Evolutionary conservation across 441 rosid genomes (phyloP), one percentile per base, ranked within the genome.

Genomic region (Brassica hybrid): DNA sequence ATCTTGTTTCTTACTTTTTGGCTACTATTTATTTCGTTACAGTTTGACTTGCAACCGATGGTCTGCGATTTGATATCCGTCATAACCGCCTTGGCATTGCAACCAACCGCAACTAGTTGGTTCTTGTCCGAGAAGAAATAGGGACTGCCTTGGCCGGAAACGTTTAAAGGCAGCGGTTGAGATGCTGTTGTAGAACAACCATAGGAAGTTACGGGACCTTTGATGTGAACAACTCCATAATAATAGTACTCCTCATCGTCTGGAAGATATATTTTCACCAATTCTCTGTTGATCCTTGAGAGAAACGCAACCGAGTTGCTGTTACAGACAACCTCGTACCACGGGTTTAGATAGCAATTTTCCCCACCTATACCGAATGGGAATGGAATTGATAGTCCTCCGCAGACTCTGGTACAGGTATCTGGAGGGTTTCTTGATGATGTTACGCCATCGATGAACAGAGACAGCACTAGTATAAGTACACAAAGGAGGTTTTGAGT

Each of bases 361-460:
- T 61, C 23, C 16, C 69, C 74, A 6, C 80, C 80, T 1, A 81
- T 79, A 50, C 84, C 86, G 7, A 83, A 83, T 0, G 84, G 86
- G 36, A 63, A 83, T 5, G 82, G 74, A 60, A 81, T 83, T 0
- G 48, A 18, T 3, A 83, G 36, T 11, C 71, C 76, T 72, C 83
- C 86, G 16, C 86, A 83, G 16, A 13, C 30, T 79, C 73, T 72
- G 4, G 59, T 78, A 72, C 81, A 78, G 2, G 32, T 18, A 65
- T 77, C 72, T 71, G 67, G 76, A 71, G 52, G 72, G 27, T 65
- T 71, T 77, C 80, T 71, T 71, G 76, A 67, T 58, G 80, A 71
- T 65, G 62, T 65, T 6, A 57, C 41, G 41, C 67, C 54, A 65
- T 18, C 16, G 61, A 72, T 66, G 73, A 66, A 72, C 64, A 72